Conservation (phyloP, 495 filamentous ascomycete genomes). For the Daldinia bambusicola region DNA sequence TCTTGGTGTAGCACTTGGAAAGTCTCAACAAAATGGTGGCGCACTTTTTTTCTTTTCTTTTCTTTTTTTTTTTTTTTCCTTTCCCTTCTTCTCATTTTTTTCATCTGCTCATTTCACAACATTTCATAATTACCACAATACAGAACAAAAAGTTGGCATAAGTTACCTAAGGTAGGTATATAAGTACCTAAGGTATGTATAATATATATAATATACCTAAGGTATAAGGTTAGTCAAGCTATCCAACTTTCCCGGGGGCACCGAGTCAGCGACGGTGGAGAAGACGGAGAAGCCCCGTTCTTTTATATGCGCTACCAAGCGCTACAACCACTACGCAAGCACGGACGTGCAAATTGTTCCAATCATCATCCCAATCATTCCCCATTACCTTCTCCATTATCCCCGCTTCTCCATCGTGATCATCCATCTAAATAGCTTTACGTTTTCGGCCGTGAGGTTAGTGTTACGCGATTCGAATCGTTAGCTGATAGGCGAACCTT, state of each 20-base stretch:
- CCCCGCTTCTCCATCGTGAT: slow-evolving; percentile 5
- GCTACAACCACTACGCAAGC: too few relatives aligned
- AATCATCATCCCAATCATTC: neutral
- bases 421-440: neutral
- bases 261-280: slow-evolving; percentile 4
- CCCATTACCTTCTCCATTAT: neutral
- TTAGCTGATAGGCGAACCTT: slow-evolving; percentile 26
- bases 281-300: neutral
- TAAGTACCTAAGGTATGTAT: too few relatives aligned
- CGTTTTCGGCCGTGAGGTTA: slow-evolving; percentile 21
- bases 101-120: too few relatives aligned
- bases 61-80: neutral
- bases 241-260: neutral
- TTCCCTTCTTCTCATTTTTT: too few relatives aligned
- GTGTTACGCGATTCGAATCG: slow-evolving; percentile 22
- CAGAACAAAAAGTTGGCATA: neutral
- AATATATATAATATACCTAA: too few relatives aligned
- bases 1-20: neutral
- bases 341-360: too few relatives aligned
- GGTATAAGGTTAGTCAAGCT: too few relatives aligned
- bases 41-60: neutral
- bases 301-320: neutral
- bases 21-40: neutral
- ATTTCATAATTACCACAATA: neutral
- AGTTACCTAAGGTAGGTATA: too few relatives aligned